Base-by-base conservation (phyloP, 139 green algal genomes). In the Marvania coccoides region DNA sequence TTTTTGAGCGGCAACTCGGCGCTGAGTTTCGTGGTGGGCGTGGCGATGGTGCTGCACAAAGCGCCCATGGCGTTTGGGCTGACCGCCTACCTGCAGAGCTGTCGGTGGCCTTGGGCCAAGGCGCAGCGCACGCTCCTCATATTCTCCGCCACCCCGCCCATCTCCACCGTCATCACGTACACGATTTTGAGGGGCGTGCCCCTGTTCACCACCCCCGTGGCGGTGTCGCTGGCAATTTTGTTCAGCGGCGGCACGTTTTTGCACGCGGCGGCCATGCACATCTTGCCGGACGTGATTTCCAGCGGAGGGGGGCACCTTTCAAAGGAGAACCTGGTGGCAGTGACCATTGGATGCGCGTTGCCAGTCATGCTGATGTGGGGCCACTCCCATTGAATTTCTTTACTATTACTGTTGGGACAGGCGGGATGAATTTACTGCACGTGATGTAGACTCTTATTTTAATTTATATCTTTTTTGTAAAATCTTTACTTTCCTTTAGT, bases 171-270 rank as follows among this genome's bases (percentile, higher is more conserved):
- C 9, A 9, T 71, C 14, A 83, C 81, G 4, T 80, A 75, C 53
- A 34, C 45, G 19, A 12, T 78, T 10, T 57, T 85, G 30, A 42
- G n/a, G 10, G 53, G 51, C 0, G 24, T 79, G n/a, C 26, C 72
- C 9, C 46, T 47, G 5, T 29, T 80, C 5, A 63, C 53, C 7
- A 69, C 60, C 8, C 58, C 60, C 2, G 24, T 23, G 3, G 31
- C 58, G 13, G 61, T 79, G 6, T 24, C 73, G 6, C 68, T 73
- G 13, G 38, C 31, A 37, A 36, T 85, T 9, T 54, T 88, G 14
- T 80, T 87, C 62, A 80, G 67, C 28, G 83, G 83, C 5, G 83
- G 83, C 6, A 88, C 83, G 4, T 88, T 90, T 56, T 63, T 90
- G 51, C 71, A 86, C 34, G 83, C 82, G 0, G 73, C 71, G 36